A percentile compares a stretch with the other conserved stretches of the same genome.
Conservation (phyloP, 805 yeast species). For the Kluyveromyces nonfermentans region DNA sequence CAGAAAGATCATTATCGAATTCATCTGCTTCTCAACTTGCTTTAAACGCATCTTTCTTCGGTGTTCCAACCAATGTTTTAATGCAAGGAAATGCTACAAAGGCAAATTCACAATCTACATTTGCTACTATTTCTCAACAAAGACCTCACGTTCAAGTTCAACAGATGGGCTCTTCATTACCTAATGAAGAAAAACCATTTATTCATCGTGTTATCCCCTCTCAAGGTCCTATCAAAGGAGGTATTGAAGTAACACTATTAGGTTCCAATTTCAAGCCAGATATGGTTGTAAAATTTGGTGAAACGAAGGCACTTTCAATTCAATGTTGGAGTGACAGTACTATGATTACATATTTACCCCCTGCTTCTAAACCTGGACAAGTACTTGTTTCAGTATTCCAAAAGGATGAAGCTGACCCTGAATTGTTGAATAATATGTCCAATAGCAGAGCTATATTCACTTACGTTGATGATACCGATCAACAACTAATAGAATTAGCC, state of each 20-base stretch:
- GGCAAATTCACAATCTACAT: constrained; percentile 9
- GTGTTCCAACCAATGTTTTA: neutral
- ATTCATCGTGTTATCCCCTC: constrained; percentile 89
- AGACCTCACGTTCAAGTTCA: neutral
- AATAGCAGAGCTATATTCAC: constrained; percentile 52
- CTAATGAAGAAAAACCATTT: constrained; percentile 34
- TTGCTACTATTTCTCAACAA: constrained; percentile 14
- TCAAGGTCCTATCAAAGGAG: constrained; percentile 94
- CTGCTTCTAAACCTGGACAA: constrained; percentile 82
- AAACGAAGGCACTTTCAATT: constrained; percentile 66
- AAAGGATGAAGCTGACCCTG: constrained; percentile 6
- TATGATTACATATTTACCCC: constrained; percentile 88
- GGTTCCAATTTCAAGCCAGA: constrained; percentile 85
- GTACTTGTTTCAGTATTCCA: constrained; percentile 74
- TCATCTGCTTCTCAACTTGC: constrained; percentile 8
- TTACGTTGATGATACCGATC: constrained; percentile 89
- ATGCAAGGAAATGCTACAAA: constrained; percentile 1
- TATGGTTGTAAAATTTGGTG: constrained; percentile 77
- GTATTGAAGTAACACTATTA: constrained; percentile 84
- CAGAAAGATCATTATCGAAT: constrained; percentile 11
- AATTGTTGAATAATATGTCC: constrained; percentile 7
- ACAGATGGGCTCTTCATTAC: constrained; percentile 4
- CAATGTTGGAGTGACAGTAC: constrained; percentile 96
- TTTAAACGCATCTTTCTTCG: neutral
- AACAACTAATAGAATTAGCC: constrained; percentile 90